These are phyloP conservation scores for Pythium aristosporum DNA, from an alignment of 352 stramenopile genomes.

Conservation along the genomic window DNA sequence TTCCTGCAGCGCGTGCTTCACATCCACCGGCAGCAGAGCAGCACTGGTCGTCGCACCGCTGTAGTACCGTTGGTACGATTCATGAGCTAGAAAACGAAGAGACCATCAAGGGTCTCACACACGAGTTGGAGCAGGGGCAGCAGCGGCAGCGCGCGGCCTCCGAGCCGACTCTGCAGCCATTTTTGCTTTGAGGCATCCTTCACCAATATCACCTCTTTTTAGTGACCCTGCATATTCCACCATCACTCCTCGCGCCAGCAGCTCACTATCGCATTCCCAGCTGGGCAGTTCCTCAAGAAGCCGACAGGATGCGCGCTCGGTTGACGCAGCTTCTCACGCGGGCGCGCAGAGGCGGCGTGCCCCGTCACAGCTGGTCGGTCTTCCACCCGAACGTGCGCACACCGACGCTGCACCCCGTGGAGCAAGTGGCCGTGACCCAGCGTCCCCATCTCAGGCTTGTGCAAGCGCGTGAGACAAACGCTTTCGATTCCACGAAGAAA, in stretches of 20 bases:
- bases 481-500: background rate
- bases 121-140: constrained; percentile 9
- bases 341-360: constrained; percentile 28
- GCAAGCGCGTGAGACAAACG: constrained; percentile 38
- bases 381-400: constrained; percentile 38
- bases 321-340: constrained; percentile 8
- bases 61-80: constrained; percentile 48
- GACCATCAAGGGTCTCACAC: constrained; percentile 39
- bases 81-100: constrained; percentile 61
- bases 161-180: background rate
- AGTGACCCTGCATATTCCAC: background rate
- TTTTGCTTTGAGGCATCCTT: too few relatives aligned
- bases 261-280: background rate
- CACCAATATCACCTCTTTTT: background rate
- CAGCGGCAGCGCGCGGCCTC: constrained; percentile 8
- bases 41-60: constrained; percentile 11
- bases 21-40: constrained; percentile 22
- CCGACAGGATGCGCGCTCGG: background rate
- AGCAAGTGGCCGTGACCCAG: constrained; percentile 35
- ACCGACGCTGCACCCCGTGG: constrained; percentile 32
- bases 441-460: constrained; percentile 40
- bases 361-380: constrained; percentile 47
- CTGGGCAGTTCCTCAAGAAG: too few relatives aligned
- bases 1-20: constrained; percentile 41
- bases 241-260: background rate